These are phyloP conservation scores for Metschnikowia amazonensis DNA, from an alignment of 805 yeast species.

Conservation along the genomic window DNA sequence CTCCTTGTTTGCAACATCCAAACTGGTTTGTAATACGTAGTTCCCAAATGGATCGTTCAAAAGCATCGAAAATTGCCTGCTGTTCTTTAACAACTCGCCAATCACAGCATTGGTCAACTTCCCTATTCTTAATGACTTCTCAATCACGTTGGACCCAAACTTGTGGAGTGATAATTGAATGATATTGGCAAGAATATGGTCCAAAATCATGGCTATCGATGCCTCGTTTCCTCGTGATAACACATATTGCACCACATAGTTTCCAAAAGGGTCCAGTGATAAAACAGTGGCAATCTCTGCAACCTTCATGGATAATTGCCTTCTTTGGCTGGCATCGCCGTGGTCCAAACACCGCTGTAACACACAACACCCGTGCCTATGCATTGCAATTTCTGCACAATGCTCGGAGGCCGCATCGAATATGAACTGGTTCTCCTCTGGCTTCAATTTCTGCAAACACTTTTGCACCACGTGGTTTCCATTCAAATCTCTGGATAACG, in stretches of 20 bases:
- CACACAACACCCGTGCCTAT: slow-evolving; percentile 92
- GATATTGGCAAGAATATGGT: slow-evolving; percentile 34
- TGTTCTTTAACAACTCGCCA: slow-evolving; percentile 37
- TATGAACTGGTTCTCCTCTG: slow-evolving; percentile 78
- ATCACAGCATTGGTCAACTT: slow-evolving; percentile 45
- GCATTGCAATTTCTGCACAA: slow-evolving; percentile 82
- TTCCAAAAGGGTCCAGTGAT: slow-evolving; percentile 91
- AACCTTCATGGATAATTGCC: slow-evolving; percentile 60
- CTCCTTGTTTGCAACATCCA: slow-evolving; percentile 49
- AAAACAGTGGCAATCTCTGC: slow-evolving; percentile 65
- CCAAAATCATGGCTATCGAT: slow-evolving; percentile 31
- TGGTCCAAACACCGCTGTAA: slow-evolving; percentile 68
- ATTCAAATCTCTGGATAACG: slow-evolving; percentile 80
- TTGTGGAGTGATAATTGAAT: slow-evolving; percentile 53
- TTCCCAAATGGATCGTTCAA: slow-evolving; percentile 59
- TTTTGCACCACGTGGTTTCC: slow-evolving; percentile 97
- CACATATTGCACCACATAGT: slow-evolving; percentile 94
- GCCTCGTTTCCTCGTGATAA: slow-evolving; percentile 46
- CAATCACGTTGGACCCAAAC: slow-evolving; percentile 59
- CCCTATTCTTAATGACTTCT: slow-evolving; percentile 49
- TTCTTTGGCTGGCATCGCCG: slow-evolving; percentile 69
- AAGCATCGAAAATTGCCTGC: slow-evolving; percentile 36
- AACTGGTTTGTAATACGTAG: slow-evolving; percentile 55
- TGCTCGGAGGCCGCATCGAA: slow-evolving; percentile 77
- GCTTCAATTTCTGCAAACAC: slow-evolving; percentile 68